Conservation (phyloP, 2,329 filamentous ascomycete species). For the Colletotrichum acutatum region DNA sequence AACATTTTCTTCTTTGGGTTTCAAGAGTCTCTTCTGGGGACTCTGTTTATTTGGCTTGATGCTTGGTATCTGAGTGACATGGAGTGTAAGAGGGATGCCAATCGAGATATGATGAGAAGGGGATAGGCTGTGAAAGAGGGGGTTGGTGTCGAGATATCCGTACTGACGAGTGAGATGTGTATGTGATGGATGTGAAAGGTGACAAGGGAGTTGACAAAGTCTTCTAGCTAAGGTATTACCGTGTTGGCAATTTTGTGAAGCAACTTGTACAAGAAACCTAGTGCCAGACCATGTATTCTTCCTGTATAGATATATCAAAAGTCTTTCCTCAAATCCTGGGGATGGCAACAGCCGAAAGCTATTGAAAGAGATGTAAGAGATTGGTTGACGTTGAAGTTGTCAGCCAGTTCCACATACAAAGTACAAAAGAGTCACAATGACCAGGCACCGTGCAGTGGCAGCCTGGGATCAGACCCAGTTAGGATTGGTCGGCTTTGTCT, state of each 20-base stretch:
- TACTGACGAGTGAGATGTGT: slow-evolving; percentile 11
- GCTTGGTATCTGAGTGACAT: slow-evolving; percentile 21
- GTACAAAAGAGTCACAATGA: slow-evolving; percentile 21
- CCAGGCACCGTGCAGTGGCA: not conserved
- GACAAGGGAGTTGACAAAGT: slow-evolving; percentile 12
- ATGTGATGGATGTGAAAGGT: not conserved
- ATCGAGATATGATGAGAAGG: not conserved
- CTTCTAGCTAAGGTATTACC: slow-evolving; percentile 3
- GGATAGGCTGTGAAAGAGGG: not conserved
- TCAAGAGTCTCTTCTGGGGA: slow-evolving; percentile 7
- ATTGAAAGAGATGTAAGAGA: not conserved
- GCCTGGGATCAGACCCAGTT: not conserved
- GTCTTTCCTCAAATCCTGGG: not conserved
- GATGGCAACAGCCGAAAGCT: not conserved
- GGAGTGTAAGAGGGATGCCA: not conserved
- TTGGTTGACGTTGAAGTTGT: not conserved
- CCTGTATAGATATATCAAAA: not conserved
- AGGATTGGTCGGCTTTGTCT: not conserved
- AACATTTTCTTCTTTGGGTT: slow-evolving; percentile 39
- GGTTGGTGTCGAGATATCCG: not conserved
- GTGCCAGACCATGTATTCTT: not conserved
- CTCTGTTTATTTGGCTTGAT: slow-evolving; percentile 17
- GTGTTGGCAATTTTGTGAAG: slow-evolving; percentile 1
- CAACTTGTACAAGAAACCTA: not conserved
- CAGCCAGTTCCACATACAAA: not conserved